Conservation (phyloP, 2,329 filamentous ascomycete species). For the Dothideomycetidae sp. region DNA sequence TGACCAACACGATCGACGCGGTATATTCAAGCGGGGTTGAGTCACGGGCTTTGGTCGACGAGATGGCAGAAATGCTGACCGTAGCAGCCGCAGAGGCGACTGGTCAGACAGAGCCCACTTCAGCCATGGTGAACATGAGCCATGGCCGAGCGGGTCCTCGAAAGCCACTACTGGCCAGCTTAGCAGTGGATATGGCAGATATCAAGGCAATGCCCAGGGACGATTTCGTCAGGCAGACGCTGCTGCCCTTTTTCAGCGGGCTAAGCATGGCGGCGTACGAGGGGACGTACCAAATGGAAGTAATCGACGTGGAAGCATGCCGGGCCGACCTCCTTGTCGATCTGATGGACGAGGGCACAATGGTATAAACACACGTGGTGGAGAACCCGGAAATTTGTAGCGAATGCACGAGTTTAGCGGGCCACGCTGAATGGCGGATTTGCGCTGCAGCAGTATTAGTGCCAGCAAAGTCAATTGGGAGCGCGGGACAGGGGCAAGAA, state of each 20-base stretch:
- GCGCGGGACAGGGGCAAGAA: background rate
- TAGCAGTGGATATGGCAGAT: slow-evolving; percentile 40
- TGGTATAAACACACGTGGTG: slow-evolving; percentile 20
- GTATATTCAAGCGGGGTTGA: slow-evolving; percentile 65
- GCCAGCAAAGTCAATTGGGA: no score
- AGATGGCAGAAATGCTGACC: slow-evolving; percentile 63
- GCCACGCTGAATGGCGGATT: no score
- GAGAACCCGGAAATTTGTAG: no score
- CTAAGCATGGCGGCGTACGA: slow-evolving; percentile 91
- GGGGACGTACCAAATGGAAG: slow-evolving; percentile 73
- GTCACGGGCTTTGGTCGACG: slow-evolving; percentile 66
- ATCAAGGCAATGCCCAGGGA: slow-evolving; percentile 40
- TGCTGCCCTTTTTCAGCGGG: slow-evolving; percentile 80
- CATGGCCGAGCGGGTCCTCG: slow-evolving; percentile 15
- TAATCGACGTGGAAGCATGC: slow-evolving; percentile 51
- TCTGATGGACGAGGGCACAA: slow-evolving; percentile 34
- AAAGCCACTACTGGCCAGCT: slow-evolving; percentile 35
- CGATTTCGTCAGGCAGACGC: slow-evolving; percentile 57
- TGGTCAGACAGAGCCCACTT: slow-evolving; percentile 4
- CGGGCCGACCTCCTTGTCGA: slow-evolving; percentile 19
- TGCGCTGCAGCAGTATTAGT: no score
- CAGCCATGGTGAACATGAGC: slow-evolving; percentile 1
- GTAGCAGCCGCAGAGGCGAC: slow-evolving; percentile 21
- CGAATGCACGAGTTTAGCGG: no score
- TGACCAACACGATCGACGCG: slow-evolving; percentile 92